Base-by-base conservation (phyloP, 2,329 filamentous ascomycete species). In the Aspergillus pseudotamarii region DNA sequence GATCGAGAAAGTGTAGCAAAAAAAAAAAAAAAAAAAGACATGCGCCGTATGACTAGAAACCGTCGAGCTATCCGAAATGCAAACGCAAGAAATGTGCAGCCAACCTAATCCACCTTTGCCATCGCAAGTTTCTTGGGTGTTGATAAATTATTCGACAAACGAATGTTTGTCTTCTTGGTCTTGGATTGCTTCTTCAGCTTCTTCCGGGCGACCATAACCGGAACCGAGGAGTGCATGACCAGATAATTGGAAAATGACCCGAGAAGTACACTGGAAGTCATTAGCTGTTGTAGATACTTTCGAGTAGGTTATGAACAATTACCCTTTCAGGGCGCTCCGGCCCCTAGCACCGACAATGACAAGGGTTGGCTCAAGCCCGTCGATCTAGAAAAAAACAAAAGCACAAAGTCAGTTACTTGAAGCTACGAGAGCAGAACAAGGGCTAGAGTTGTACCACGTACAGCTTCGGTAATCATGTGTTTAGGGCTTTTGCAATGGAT, bases 401-500 rank as follows among this genome's bases (percentile, higher is more conserved):
- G 26, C 2, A 26, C 26, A 26, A 54, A 14, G 59, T 70, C 58
- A 71, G 66, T 36, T 59, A 50, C 32, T 30, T 19, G 1, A 19
- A 36, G 34, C 26, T 6, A 36, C 6, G 26, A 26, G 19, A 3
- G n/a, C 5, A 38, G 21, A 46, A 56, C 48, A 21, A 34, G 41
- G n/a, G 28, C 30, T 6, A 26, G 4, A 43, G 4, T 14, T 14
- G 14, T 6, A 53, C 16, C 19, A 81, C 85, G 78, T 73, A 88
- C 86, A 69, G 97, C 93, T 82, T 98, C 95, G 0, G 93, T 96
- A 67, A 99, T 93, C 82, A 98, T 86, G 76, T 97, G 94, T 77
- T 95, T 94, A 4, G 95, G 93, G 73, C 92, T 97, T 84, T 97
- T 98, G 89, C 95, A 98, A 79, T 98, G 95, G 69, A 99, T 90